These are phyloP conservation scores for Pyrenophora graminea DNA, from an alignment of 2,329 filamentous ascomycete species.

Conservation along the genomic window DNA sequence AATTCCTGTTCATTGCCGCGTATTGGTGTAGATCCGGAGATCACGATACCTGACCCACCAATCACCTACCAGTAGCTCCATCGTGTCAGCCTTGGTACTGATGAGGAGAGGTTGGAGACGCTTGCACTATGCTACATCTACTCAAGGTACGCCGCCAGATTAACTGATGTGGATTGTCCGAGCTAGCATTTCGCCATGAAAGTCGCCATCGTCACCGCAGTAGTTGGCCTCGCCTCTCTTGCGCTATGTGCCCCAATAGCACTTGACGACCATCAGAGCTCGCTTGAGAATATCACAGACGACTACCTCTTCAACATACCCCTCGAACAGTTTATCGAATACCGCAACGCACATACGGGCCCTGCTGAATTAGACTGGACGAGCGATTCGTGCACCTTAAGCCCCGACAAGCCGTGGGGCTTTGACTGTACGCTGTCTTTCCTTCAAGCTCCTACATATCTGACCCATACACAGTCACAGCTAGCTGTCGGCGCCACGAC, in stretches of 20 bases:
- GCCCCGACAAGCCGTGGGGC: slow-evolving; percentile 40
- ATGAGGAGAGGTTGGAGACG: too few species aligned
- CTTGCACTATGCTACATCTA: too few species aligned
- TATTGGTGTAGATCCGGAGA: too few species aligned
- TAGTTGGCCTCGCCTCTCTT: not conserved
- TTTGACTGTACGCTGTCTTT: slow-evolving; percentile 30
- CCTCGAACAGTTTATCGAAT: slow-evolving; percentile 50
- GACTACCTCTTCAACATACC: slow-evolving; percentile 52
- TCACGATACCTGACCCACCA: too few species aligned
- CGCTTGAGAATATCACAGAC: slow-evolving; percentile 46
- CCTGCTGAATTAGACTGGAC: slow-evolving; percentile 40
- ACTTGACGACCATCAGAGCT: too few species aligned
- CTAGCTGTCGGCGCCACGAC: slow-evolving; percentile 56
- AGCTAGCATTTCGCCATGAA: not conserved
- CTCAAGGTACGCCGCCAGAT: too few species aligned
- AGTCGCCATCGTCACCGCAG: not conserved
- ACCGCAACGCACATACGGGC: slow-evolving; percentile 50
- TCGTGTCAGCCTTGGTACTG: too few species aligned
- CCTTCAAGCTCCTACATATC: not conserved
- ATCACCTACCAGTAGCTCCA: too few species aligned
- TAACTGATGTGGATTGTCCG: not conserved
- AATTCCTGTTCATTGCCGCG: too few species aligned
- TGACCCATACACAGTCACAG: slow-evolving; percentile 20
- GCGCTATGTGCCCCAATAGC: not conserved
- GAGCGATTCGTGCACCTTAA: slow-evolving; percentile 43